Evolutionary conservation across 2,329 filamentous ascomycete species (phyloP).

Genomic region (Penicillium sp.): DNA sequence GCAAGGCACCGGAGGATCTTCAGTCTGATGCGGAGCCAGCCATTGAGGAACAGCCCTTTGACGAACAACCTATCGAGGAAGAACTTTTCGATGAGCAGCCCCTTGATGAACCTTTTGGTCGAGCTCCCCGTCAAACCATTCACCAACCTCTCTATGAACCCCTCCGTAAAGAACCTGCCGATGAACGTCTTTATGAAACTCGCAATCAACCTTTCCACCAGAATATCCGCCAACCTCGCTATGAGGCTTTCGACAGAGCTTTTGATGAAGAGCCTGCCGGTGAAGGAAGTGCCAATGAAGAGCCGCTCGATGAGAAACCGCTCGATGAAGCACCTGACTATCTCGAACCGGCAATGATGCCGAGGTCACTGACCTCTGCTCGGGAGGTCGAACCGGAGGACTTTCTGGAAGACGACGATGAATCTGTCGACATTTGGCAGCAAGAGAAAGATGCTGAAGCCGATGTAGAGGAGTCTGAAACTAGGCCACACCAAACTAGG

Average conservation of each 20-base stretch:
- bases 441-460: constrained; percentile 1
- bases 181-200: not conserved
- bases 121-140: not conserved
- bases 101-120: not conserved
- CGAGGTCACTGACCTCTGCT: not conserved
- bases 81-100: constrained; percentile 1
- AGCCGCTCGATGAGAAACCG: not conserved
- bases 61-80: not conserved
- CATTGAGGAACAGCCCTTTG: not conserved
- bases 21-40: not conserved
- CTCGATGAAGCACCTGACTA: constrained; percentile 13
- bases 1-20: constrained; percentile 1
- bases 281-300: not conserved
- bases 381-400: not conserved
- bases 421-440: constrained; percentile 17
- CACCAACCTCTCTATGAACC: not conserved
- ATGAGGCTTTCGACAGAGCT: not conserved
- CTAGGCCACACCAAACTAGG: not conserved
- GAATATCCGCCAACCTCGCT: not conserved
- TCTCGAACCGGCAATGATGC: not conserved
- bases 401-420: constrained; percentile 8
- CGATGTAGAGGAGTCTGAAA: not conserved
- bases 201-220: not conserved
- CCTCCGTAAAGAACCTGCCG: not conserved
- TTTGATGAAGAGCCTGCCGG: not conserved